These are phyloP conservation scores for Rosa chinensis DNA, from an alignment of 306 rosid species.

Conservation along the genomic window DNA sequence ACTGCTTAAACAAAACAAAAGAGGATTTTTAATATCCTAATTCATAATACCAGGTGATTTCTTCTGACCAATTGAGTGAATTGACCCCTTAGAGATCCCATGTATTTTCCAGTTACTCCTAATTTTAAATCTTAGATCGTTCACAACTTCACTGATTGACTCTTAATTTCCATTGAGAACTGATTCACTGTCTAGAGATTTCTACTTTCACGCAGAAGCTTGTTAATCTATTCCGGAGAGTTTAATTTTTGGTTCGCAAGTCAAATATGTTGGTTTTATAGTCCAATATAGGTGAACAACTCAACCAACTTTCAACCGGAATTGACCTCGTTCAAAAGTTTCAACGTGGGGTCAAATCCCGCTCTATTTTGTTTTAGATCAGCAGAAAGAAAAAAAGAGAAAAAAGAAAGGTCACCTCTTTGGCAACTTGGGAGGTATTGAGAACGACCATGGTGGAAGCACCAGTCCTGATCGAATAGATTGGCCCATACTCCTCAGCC, in stretches of 20 bases:
- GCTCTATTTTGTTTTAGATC: not conserved
- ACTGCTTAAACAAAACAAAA: not conserved
- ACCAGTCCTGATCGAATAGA: constrained; percentile 77
- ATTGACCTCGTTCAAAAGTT: not conserved
- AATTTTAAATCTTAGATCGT: not conserved
- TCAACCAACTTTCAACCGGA: not conserved
- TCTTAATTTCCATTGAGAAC: not conserved
- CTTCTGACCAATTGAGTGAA: too few species aligned
- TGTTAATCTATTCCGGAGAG: not conserved
- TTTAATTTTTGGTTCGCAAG: not conserved
- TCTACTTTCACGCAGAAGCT: not conserved
- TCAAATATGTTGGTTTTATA: not conserved
- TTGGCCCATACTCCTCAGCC: constrained; percentile 71
- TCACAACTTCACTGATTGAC: not conserved
- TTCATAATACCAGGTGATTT: not conserved
- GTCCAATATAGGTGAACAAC: not conserved
- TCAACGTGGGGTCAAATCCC: not conserved
- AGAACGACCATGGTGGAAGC: constrained; percentile 83
- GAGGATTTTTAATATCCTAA: not conserved
- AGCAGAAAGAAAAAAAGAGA: not conserved
- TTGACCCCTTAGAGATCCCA: not conserved
- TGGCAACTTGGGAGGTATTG: constrained; percentile 62
- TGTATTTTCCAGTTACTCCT: not conserved
- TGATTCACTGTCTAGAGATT: not conserved
- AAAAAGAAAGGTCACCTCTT: constrained; percentile 51